Conservation (phyloP, 768 basidiomycete genomes). For the Kondoa subrosea region DNA sequence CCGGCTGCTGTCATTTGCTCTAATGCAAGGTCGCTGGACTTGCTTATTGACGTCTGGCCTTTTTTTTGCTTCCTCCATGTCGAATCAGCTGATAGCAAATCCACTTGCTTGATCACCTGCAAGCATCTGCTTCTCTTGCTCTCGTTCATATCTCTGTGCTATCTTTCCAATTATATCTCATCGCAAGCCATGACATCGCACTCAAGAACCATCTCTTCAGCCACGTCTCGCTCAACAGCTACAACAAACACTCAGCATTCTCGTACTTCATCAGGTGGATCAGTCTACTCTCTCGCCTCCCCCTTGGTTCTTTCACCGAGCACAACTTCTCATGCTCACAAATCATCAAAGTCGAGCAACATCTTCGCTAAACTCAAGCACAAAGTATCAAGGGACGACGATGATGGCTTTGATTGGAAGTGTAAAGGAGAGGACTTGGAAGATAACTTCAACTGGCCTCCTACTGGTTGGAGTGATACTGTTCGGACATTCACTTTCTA, state of each 20-base stretch:
- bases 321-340: neutral
- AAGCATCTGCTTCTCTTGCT: neutral
- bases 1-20: too few species aligned
- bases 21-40: too few species aligned
- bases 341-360: neutral
- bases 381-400: neutral
- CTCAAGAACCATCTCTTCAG: neutral
- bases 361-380: neutral
- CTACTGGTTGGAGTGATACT: neutral
- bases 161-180: neutral
- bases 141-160: neutral
- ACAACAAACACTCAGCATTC: neutral
- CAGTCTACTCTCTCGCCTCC: constrained; percentile 7
- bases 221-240: neutral
- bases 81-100: neutral
- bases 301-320: neutral
- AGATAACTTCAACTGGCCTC: constrained; percentile 6
- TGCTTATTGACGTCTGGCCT: too few species aligned
- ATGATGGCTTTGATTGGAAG: constrained; percentile 1
- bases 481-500: too few species aligned
- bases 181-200: neutral
- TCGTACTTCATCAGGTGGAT: neutral
- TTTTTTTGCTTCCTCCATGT: neutral
- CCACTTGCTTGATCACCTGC: neutral
- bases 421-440: constrained; percentile 9